Conservation (phyloP, 2,329 filamentous ascomycete species). For the Ilyonectria robusta region DNA sequence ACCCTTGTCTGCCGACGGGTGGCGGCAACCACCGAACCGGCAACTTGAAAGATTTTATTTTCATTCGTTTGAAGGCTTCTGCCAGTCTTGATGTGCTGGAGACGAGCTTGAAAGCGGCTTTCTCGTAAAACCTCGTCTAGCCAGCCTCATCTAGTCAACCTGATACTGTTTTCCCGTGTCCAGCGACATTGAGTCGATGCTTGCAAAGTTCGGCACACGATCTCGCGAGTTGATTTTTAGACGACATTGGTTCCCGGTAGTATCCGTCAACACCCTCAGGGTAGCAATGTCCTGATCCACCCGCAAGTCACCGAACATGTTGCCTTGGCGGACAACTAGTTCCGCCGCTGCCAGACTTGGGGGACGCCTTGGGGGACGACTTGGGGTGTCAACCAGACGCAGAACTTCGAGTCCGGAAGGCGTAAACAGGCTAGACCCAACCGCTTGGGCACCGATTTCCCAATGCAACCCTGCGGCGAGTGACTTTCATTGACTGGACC, state of each 20-base stretch:
- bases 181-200: background rate
- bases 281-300: background rate
- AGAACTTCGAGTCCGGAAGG: constrained; percentile 7
- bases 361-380: background rate
- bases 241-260: background rate
- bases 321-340: background rate
- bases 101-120: background rate
- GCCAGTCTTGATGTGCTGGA: background rate
- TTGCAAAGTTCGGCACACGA: background rate
- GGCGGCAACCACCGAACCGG: background rate
- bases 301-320: background rate
- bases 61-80: background rate
- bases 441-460: constrained; percentile 23
- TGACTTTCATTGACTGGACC: constrained; percentile 8
- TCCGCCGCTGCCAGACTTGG: background rate
- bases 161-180: background rate
- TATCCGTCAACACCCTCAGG: background rate
- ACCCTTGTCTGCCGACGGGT: background rate
- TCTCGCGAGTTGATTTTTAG: background rate
- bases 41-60: background rate
- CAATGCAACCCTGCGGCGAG: constrained; percentile 18
- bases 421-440: constrained; percentile 10
- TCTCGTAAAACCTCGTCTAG: background rate
- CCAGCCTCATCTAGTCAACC: too few species aligned
- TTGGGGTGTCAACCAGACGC: background rate